Base-by-base conservation (phyloP, 2,329 filamentous ascomycete species). In the Zymoseptoria brevis region DNA sequence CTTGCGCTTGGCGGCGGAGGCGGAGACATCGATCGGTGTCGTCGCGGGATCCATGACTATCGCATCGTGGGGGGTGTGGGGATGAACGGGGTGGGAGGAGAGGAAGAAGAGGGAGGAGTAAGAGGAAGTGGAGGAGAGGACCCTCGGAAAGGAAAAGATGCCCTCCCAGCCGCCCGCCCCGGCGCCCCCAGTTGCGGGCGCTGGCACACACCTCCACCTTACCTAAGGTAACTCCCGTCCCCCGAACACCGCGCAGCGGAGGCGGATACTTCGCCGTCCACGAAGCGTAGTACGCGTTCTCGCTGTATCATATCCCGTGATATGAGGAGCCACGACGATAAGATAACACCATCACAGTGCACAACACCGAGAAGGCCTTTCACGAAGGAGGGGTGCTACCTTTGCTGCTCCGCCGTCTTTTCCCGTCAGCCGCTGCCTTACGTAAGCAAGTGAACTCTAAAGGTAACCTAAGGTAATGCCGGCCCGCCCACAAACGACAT, bases 1-100 rank as follows among this genome's bases (percentile, higher is more conserved):
- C 66, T 80, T 80, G 64, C 78, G 75, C 73, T 80, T 80, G 61
- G 75, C 71, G 56, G 75, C 62, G 52, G 63, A 69, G 64, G 64
- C 53, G 35, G 35, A 45, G 35, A 45, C 35, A 45, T 45, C 35
- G 35, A 45, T 45, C 35, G 35, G 35, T 30, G 65, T 54, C 57
- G 59, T 55, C 55, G 58, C 51, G 56, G 64, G 41, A 26, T 50
- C 50, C 48, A 57, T 57, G 53, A 53, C 55, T 21, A 24, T 24
- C 19, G 22, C 19, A 29, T 53, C 8, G 9, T 24, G 22, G 16
- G 51, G 51, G 19, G 1, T 30, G 22, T 13, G 26, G 50, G 22
- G 49, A 50, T n/a, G 50, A 13, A 57, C 7, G 19, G 8, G 30
- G 56, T 9, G 22, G 48, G 30, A 54, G 51, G 51, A 58, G 22